phyloP scores from a whole-genome alignment of 345 rosid genomes.

The Aquilaria sinensis region DNA sequence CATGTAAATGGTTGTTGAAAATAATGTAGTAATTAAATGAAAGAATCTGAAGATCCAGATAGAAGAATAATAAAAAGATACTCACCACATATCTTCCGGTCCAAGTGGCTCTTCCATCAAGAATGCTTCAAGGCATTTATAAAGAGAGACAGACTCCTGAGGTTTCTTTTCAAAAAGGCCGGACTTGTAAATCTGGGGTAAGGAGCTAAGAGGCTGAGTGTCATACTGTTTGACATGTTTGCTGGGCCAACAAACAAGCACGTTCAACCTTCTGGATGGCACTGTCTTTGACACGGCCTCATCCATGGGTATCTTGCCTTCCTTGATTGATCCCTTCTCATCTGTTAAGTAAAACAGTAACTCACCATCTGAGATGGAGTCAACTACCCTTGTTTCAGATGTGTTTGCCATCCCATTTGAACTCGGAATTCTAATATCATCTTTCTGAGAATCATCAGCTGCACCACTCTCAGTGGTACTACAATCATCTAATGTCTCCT shows the following conservation, averaged over 20 bases:
- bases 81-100: slow-evolving; percentile 99
- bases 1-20: too few relatives aligned
- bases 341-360: slow-evolving; percentile 60
- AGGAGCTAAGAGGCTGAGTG: slow-evolving; percentile 45
- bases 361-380: slow-evolving; percentile 42
- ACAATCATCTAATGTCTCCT: slow-evolving; percentile 23
- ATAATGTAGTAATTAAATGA: too few relatives aligned
- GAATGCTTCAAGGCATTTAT: slow-evolving; percentile 96
- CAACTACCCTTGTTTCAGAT: slow-evolving; percentile 29
- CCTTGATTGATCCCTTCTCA: slow-evolving; percentile 54
- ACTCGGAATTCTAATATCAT: slow-evolving; percentile 23
- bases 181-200: slow-evolving; percentile 69
- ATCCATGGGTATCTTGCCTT: slow-evolving; percentile 41
- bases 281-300: slow-evolving; percentile 41
- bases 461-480: slow-evolving; percentile 27
- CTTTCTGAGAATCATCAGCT: slow-evolving; percentile 31
- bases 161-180: slow-evolving; percentile 61
- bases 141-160: slow-evolving; percentile 76
- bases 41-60: too few relatives aligned
- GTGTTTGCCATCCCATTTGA: slow-evolving; percentile 26
- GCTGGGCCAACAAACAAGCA: slow-evolving; percentile 75
- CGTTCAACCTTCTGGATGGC: slow-evolving; percentile 38
- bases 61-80: slow-evolving; percentile 11
- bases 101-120: slow-evolving; percentile 97
- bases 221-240: slow-evolving; percentile 56